phyloP scores from a whole-genome alignment of 139 green algal species.

The Micromonas commoda region DNA sequence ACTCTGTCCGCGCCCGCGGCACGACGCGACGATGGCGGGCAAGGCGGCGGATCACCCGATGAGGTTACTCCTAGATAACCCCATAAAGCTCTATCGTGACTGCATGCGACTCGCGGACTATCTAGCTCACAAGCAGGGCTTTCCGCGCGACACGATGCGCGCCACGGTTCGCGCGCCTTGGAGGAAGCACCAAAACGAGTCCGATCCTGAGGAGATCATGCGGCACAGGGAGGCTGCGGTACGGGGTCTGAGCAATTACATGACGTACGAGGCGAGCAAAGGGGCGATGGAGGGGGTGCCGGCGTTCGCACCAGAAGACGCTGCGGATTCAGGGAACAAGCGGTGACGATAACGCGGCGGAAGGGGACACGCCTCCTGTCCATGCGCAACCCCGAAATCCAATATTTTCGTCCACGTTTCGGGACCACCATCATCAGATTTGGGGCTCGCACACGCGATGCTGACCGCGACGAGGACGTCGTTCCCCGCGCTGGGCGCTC shows the following conservation, averaged over 20 bases:
- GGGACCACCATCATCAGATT: too few relatives aligned
- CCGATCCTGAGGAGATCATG: neutral
- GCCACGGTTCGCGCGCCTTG: neutral
- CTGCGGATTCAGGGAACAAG: too few relatives aligned
- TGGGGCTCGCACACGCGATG: too few relatives aligned
- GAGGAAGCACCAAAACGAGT: neutral
- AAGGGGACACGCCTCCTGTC: too few relatives aligned
- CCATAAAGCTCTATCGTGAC: constrained; percentile 15
- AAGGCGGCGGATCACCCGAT: neutral
- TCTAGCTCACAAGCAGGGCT: neutral
- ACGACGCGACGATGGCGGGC: neutral
- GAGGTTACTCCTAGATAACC: neutral
- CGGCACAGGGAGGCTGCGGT: neutral
- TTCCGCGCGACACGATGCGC: neutral
- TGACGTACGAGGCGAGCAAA: constrained; percentile 5
- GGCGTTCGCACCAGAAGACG: neutral
- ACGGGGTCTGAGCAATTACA: constrained; percentile 12
- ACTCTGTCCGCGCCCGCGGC: too few relatives aligned
- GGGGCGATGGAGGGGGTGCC: constrained; percentile 5
- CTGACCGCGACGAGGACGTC: too few relatives aligned
- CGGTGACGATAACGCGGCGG: too few relatives aligned
- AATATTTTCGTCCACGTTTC: too few relatives aligned
- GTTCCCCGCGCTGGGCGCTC: too few relatives aligned
- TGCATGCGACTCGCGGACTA: constrained; percentile 15
- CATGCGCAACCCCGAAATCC: too few relatives aligned